phyloP scores from a whole-genome alignment of 768 basidiomycete species.

The Mycena amicta region DNA sequence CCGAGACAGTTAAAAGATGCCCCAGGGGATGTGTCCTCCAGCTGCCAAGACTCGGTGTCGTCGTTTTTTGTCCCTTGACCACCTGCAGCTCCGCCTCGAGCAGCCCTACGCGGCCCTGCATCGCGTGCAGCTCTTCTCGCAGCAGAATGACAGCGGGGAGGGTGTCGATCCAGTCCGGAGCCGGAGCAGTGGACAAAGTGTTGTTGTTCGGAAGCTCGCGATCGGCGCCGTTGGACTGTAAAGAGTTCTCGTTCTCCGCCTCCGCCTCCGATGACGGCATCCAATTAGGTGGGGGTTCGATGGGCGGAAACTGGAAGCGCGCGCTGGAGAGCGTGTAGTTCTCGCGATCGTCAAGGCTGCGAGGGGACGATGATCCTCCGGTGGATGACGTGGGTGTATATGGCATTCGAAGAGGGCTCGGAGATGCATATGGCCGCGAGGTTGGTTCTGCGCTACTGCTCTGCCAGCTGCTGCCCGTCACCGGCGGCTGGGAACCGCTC shows the following conservation, averaged over 20 bases:
- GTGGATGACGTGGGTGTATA: too few species aligned
- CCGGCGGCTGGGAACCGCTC: background rate
- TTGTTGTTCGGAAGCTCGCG: background rate
- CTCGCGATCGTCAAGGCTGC: background rate
- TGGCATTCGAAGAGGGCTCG: too few species aligned
- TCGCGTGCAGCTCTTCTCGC: background rate
- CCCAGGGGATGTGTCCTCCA: too few species aligned
- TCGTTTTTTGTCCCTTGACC: too few species aligned
- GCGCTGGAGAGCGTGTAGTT: background rate
- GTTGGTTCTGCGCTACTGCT: background rate
- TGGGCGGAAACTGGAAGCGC: background rate
- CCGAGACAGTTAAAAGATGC: too few species aligned
- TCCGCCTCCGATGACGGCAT: background rate
- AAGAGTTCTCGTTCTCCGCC: background rate
- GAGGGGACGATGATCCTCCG: background rate
- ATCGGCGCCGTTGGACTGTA: background rate
- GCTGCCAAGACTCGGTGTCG: too few species aligned
- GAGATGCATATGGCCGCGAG: too few species aligned
- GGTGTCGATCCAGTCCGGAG: background rate
- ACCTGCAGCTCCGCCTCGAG: conserved; percentile 1
- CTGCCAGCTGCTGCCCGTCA: background rate
- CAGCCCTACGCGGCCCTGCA: background rate
- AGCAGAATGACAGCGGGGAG: background rate
- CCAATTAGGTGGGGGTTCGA: background rate
- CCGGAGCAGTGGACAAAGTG: background rate